These are phyloP conservation scores for Aleurites moluccanus DNA, from an alignment of 441 rosid species.

Conservation along the genomic window DNA sequence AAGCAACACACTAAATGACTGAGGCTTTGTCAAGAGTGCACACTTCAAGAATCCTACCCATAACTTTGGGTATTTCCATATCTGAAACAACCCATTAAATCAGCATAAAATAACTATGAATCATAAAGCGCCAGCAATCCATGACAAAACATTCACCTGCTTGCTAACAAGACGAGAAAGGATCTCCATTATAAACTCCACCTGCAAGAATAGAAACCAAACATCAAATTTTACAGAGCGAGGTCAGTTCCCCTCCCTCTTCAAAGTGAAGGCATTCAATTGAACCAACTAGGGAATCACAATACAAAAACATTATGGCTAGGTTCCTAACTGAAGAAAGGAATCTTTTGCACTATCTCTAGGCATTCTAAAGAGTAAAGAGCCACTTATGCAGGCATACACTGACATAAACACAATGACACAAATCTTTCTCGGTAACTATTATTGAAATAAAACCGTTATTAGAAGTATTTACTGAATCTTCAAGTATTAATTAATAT, in stretches of 20 bases:
- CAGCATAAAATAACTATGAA: conserved; percentile 17
- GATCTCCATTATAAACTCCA: conserved; percentile 92
- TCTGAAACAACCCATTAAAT: conserved; percentile 49
- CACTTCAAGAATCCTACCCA: conserved; percentile 99
- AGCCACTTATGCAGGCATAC: neutral
- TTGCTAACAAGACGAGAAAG: conserved; percentile 95
- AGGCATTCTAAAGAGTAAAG: neutral
- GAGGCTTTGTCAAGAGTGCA: conserved; percentile 84
- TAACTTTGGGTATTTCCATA: conserved; percentile 96
- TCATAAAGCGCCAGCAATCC: conserved; percentile 5
- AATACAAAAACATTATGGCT: neutral
- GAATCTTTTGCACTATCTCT: neutral
- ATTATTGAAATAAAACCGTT: neutral
- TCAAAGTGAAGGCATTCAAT: conserved; percentile 1
- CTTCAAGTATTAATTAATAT: neutral
- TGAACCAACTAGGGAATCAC: neutral
- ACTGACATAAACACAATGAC: no score
- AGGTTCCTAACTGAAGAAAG: neutral
- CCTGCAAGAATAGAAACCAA: conserved; percentile 46
- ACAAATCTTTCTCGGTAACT: neutral
- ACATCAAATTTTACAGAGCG: neutral
- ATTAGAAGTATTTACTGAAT: neutral
- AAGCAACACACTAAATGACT: conserved; percentile 85
- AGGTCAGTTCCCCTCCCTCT: neutral
- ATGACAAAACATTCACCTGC: conserved; percentile 61